Base-by-base conservation (phyloP, 257 asterid genomes). In the Dorcoceras hygrometricum region DNA sequence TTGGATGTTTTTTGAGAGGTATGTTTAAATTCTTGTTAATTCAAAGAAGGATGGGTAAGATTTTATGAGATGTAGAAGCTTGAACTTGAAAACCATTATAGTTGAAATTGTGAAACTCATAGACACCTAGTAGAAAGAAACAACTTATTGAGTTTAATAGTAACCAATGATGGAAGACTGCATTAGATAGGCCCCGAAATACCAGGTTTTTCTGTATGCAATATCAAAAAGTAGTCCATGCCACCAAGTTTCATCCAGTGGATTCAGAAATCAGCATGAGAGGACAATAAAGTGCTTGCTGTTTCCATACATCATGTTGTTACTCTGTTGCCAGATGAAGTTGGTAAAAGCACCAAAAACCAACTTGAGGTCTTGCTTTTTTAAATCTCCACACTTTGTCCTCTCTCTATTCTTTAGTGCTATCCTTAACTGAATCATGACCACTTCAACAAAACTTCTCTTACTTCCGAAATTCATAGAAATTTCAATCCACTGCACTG, bases 391-490 rank as follows among this genome's bases (percentile, higher is more conserved):
- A 32, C 12, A 32, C 3, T 7, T 8, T 32, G 2, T 32, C 39
- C 50, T 14, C 19, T 14, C 50, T 36, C 16, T 36, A n/a, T 18
- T 43, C 51, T 43, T 19, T 14, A 12, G 14, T 4, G 51, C 2
- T 14, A 43, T 43, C 51, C 6, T 43, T 43, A 4, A 43, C 19
- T 16, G 51, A 43, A 43, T 43, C 51, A 12, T 4, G 19, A 4
- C 51, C 19, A 12, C 19, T 43, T 43, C 23, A 5, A 46, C 43
- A 16, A 46, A 68, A 64, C 28, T 34, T 31, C 14, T 19, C 57
- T 68, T 64, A 51, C 63, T 14, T 34, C 14, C n/a, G 31, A 23
- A 24, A 46, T 36, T 46, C 34, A 53, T 23, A 63, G 48, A 28
- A 18, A 39, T 23, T 63, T 20, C 46, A 16, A 25, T 63, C 8